Conservation (phyloP, 2,329 filamentous ascomycete genomes). For the Allantophomopsis cytisporea region DNA sequence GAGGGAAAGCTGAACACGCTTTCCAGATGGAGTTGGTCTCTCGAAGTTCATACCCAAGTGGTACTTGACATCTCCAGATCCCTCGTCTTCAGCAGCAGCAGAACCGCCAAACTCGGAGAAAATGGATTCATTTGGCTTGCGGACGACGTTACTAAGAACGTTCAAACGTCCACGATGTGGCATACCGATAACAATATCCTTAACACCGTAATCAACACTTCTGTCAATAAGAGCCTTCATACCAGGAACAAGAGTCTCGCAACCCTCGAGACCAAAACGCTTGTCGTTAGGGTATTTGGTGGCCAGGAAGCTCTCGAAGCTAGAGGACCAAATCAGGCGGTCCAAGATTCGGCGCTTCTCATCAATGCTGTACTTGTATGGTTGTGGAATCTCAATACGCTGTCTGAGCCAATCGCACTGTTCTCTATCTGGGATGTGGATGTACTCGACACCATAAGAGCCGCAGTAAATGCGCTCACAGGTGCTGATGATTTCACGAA, state of each 20-base stretch:
- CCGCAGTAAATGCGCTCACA: constrained; percentile 96
- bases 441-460: constrained; percentile 96
- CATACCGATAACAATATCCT: constrained; percentile 99
- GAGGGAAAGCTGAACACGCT: constrained; percentile 96
- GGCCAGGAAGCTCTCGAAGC: constrained; percentile 88
- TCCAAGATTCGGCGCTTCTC: constrained; percentile 97
- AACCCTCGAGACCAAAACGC: constrained; percentile 95
- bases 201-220: constrained; percentile 95
- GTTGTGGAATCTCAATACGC: constrained; percentile 82
- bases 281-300: constrained; percentile 99
- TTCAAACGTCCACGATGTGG: constrained; percentile 97
- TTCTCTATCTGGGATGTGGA: constrained; percentile 93
- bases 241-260: constrained; percentile 89
- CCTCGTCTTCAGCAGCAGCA: constrained; percentile 79
- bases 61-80: constrained; percentile 98
- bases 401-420: constrained; percentile 98
- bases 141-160: constrained; percentile 93
- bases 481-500: constrained; percentile 82
- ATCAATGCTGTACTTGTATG: constrained; percentile 95
- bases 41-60: constrained; percentile 99
- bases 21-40: constrained; percentile 91
- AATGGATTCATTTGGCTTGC: constrained; percentile 98
- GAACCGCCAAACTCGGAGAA: constrained; percentile 96
- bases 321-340: constrained; percentile 95
- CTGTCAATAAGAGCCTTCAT: constrained; percentile 99